These are phyloP conservation scores for Setomelanomma holmii DNA, from an alignment of 2,329 filamentous ascomycete genomes.

Conservation along the genomic window DNA sequence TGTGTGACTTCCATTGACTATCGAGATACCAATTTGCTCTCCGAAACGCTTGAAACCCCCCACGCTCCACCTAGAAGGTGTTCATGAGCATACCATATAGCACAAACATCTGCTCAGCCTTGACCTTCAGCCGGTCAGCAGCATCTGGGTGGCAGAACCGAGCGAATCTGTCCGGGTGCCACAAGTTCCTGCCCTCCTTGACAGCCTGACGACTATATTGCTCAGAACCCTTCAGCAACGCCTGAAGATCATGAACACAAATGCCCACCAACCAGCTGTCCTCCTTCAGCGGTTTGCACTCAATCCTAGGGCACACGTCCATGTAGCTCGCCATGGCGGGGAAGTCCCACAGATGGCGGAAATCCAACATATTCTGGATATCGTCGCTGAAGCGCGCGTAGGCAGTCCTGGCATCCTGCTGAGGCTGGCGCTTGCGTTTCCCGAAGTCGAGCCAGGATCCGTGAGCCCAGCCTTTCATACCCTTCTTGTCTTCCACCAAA, in stretches of 20 bases:
- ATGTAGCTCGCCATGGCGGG: constrained; percentile 26
- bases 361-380: constrained; percentile 18
- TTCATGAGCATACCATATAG: constrained; percentile 40
- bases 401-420: constrained; percentile 18
- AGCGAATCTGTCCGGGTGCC: constrained; percentile 45
- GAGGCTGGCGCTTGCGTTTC: constrained; percentile 13
- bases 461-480: constrained; percentile 31
- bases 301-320: constrained; percentile 21
- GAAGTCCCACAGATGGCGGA: constrained; percentile 27
- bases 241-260: constrained; percentile 38
- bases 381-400: constrained; percentile 27
- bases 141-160: constrained; percentile 30
- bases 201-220: constrained; percentile 31
- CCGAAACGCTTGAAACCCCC: not conserved
- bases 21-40: not conserved
- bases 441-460: constrained; percentile 33
- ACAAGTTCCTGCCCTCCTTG: constrained; percentile 36
- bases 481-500: constrained; percentile 18
- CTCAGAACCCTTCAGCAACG: constrained; percentile 34
- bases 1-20: not conserved
- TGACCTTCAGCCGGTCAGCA: constrained; percentile 28
- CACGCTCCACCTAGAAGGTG: constrained; percentile 1
- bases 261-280: constrained; percentile 21
- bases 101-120: constrained; percentile 38
- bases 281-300: constrained; percentile 30